Base-by-base conservation (phyloP, 2,329 filamentous ascomycete genomes). In the Colletotrichum sidae region DNA sequence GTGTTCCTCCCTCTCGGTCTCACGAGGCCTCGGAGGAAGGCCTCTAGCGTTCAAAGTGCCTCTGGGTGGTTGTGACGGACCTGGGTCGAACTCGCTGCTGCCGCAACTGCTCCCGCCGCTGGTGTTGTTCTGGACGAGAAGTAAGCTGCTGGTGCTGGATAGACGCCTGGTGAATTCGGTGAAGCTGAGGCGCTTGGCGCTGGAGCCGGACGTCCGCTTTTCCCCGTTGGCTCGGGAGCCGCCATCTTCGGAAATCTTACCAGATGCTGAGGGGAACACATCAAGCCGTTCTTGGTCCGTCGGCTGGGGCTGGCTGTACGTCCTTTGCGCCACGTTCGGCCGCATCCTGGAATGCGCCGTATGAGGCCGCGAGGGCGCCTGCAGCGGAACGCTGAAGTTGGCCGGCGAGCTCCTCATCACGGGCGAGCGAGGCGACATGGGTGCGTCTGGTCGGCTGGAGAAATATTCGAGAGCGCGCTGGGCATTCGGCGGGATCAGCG, bases 111-210 rank as follows among this genome's bases (percentile, higher is more conserved):
- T 86, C 67, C 76, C 76, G 64, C 76, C 76, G 66, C 80, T 82
- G 65, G 80, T 78, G 72, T 88, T 88, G 66, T 85, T 85, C 77
- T 88, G 85, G 60, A 88, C 80, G 50, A 89, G 79, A 57, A 90
- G 78, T 72, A 88, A 76, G 73, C 84, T 88, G 72, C 85, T 88
- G 55, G 86, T 88, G 73, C 84, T 88, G 70, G 86, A 89, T 58
- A 90, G 74, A 67, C 86, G 80, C 73, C 86, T 87, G 51, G 86
- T 84, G 68, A 88, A 87, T 58, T 90, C 87, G 69, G 82, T 85
- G 69, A 90, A 88, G 77, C 85, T 88, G 60, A 88, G 80, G 65
- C 85, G 81, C 77, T 88, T 89, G 51, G 78, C 77, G 72, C 84
- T 87, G 10, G 83, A 84, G 45, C 78, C 78, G 35, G 86, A 88